Conservation (phyloP, 306 rosid genomes). For the Corylus avellana region DNA sequence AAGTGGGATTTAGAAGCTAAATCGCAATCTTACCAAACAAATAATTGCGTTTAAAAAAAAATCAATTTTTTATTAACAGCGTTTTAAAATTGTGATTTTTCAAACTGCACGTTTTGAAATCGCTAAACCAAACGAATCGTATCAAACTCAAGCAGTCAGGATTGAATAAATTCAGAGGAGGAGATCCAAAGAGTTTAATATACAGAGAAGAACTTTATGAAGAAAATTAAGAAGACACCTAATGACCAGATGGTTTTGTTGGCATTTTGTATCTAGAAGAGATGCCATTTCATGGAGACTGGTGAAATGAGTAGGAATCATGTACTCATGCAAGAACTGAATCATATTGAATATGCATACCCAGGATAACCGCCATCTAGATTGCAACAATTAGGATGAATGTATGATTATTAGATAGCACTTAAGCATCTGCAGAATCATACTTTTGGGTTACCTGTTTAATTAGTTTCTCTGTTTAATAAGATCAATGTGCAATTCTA, state of each 20-base stretch:
- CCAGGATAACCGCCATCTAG: neutral
- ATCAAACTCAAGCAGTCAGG: neutral
- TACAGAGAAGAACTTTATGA: neutral
- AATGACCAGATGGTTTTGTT: constrained; percentile 1
- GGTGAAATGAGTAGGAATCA: constrained; percentile 8
- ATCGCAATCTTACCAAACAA: too few species aligned
- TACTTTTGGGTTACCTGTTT: neutral
- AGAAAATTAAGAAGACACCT: neutral
- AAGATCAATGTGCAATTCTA: neutral
- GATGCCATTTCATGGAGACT: neutral
- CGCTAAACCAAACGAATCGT: too few species aligned
- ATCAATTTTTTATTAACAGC: too few species aligned
- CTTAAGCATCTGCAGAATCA: constrained; percentile 10
- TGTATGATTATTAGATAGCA: neutral
- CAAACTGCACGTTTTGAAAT: too few species aligned
- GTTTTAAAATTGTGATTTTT: too few species aligned
- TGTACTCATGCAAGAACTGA: neutral
- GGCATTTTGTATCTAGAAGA: neutral
- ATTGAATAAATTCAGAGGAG: neutral
- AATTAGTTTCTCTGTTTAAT: constrained; percentile 8
- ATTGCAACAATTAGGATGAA: neutral
- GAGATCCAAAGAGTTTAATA: neutral
- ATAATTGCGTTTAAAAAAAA: too few species aligned
- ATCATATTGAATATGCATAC: constrained; percentile 11
- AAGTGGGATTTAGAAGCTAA: too few species aligned